These are phyloP conservation scores for Lentinula raphanica DNA, from an alignment of 768 basidiomycete species.

Conservation along the genomic window DNA sequence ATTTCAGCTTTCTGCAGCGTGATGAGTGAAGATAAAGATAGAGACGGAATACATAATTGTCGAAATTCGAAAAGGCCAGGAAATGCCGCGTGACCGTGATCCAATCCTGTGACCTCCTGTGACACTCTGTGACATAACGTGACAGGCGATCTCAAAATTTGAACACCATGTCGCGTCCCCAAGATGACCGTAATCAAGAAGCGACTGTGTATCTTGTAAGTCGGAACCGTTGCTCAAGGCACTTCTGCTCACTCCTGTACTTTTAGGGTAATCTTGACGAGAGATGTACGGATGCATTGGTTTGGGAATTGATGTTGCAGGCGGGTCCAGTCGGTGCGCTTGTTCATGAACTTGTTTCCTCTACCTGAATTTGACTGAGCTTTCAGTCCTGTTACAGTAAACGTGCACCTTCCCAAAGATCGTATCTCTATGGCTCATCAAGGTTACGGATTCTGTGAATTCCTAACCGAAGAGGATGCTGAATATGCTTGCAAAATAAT, in stretches of 20 bases:
- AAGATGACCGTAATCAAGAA: constrained; percentile 88
- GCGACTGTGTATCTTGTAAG: constrained; percentile 82
- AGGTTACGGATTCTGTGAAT: constrained; percentile 99
- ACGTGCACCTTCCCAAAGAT: constrained; percentile 97
- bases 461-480: constrained; percentile 96
- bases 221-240: neutral
- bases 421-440: constrained; percentile 98
- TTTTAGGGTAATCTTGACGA: constrained; percentile 93
- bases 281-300: constrained; percentile 84
- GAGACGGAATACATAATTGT: too few relatives aligned
- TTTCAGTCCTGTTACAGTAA: constrained; percentile 50
- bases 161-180: constrained; percentile 55
- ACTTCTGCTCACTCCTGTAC: neutral
- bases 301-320: constrained; percentile 99
- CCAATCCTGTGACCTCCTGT: too few relatives aligned
- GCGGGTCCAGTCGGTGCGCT: constrained; percentile 94
- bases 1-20: too few relatives aligned
- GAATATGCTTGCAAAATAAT: constrained; percentile 99
- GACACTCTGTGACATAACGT: neutral
- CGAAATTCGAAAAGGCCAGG: too few relatives aligned
- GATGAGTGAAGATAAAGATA: too few relatives aligned
- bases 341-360: constrained; percentile 11
- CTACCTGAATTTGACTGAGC: neutral
- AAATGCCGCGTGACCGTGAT: too few relatives aligned
- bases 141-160: neutral